Percentiles rank a stretch among this genome's conserved stretches.
phyloP scores from a whole-genome alignment of 352 stramenopile genomes.

The Phytophthora pistaciae region DNA sequence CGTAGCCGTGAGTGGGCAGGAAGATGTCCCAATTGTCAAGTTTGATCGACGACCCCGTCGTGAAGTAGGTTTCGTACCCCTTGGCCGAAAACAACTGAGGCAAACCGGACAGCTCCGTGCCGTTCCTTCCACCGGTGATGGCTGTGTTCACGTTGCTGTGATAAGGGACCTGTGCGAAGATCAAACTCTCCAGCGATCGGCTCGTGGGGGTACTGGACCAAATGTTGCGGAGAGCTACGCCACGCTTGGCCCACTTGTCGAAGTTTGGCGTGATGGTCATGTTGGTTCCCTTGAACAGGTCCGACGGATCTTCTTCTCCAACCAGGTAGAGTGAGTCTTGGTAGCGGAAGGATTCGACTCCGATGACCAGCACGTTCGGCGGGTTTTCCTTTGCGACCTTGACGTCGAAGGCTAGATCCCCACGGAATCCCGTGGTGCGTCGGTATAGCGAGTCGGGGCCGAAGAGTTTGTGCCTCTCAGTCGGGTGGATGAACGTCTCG shows the following conservation, averaged over 20 bases:
- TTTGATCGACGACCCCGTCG: constrained; percentile 44
- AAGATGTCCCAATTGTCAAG: constrained; percentile 67
- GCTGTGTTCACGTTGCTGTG: constrained; percentile 54
- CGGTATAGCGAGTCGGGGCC: constrained; percentile 26
- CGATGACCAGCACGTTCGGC: constrained; percentile 61
- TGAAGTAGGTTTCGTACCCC: constrained; percentile 69
- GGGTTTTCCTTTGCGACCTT: constrained; percentile 36
- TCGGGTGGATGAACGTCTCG: constrained; percentile 30
- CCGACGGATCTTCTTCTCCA: constrained; percentile 44
- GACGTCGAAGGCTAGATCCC: constrained; percentile 51
- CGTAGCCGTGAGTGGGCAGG: constrained; percentile 58
- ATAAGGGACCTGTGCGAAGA: constrained; percentile 69
- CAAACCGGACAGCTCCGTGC: constrained; percentile 48
- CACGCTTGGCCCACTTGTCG: constrained; percentile 56
- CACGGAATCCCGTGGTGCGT: constrained; percentile 50
- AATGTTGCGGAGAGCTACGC: constrained; percentile 61
- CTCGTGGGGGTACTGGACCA: constrained; percentile 73
- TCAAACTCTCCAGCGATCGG: constrained; percentile 61
- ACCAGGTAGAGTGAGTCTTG: constrained; percentile 61
- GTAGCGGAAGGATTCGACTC: constrained; percentile 64
- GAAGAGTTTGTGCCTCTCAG: constrained; percentile 23
- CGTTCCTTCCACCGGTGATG: constrained; percentile 42
- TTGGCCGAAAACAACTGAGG: constrained; percentile 60
- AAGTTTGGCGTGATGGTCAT: constrained; percentile 57
- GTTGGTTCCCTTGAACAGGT: constrained; percentile 41